Base-by-base conservation (phyloP, 805 yeast genomes). In the Pichia scutulata region DNA sequence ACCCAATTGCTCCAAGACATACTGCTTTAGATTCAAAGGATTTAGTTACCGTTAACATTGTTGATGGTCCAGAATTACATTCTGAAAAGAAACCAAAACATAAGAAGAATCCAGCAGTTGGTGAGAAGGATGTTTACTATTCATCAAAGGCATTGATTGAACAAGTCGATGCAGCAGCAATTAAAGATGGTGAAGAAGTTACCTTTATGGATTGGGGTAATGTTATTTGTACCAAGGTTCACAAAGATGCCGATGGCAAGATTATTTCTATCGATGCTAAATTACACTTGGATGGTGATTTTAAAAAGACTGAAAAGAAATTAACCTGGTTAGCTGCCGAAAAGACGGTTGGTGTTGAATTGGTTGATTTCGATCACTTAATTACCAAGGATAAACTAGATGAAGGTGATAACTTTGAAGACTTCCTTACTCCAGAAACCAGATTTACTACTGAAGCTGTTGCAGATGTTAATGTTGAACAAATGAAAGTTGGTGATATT, bases 151-250 rank as follows among this genome's bases (percentile, higher is more conserved):
- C 86, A 43, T 71, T 88, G 60, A 75, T 92, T 61, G 97, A 90
- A 65, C 96, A 87, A 72, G 92, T 76, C 26, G 98, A 92, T 70
- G 83, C 90, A 43, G 74, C 84, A 54, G 59, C 72, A 8, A 67
- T 76, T 42, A 81, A 76, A 58, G 92, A 81, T 41, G 87, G 85
- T 56, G 98, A 92, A 72, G 98, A 92, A 73, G 75, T 90, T 55
- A 92, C 98, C n/a, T 78, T 92, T 62, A 92, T 92, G 98, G 97
- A 92, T 71, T 92, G 98, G 98, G 98, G 97, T 77, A 92, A 92
- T 67, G 86, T 82, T 52, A 85, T 92, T 57, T 73, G 90, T 57
- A 78, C 84, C 57, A 80, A 80, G 66, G 77, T 90, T 63, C 71
- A 70, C 65, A 82, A 78, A 66, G 82, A 80, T 55, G 85, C 78